A percentile compares a stretch with the other conserved stretches of the same genome.
phyloP scores from a whole-genome alignment of 192 early-diverging fungal genomes.

The Entomortierella chlamydospora region DNA sequence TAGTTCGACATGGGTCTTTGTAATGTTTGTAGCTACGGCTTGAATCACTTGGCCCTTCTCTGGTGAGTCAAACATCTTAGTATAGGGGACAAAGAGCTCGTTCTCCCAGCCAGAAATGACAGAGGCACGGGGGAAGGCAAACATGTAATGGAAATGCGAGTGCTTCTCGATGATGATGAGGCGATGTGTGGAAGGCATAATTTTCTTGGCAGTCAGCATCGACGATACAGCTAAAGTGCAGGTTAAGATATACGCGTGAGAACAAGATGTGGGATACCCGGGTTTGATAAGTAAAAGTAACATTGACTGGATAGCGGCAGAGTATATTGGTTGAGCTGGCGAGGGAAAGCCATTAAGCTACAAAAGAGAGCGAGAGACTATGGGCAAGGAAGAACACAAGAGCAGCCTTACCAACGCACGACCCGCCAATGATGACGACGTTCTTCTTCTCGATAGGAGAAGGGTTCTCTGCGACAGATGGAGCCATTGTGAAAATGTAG shows the following conservation, averaged over 20 bases:
- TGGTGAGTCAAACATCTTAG: conserved; percentile 54
- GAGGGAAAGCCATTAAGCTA: too few species aligned
- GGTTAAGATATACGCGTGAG: too few species aligned
- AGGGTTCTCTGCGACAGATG: conserved; percentile 11
- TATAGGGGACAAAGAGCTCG: conserved; percentile 70
- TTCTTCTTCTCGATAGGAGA: conserved; percentile 27
- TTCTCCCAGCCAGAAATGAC: conserved; percentile 68
- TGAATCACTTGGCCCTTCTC: conserved; percentile 60
- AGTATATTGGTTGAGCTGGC: too few species aligned
- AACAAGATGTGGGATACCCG: too few species aligned
- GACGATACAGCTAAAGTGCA: conserved; percentile 38
- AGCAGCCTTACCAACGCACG: conserved; percentile 55
- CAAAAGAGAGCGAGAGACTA: not conserved
- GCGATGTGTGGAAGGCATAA: conserved; percentile 58
- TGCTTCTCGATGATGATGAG: conserved; percentile 69
- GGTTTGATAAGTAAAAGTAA: too few species aligned
- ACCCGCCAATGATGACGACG: conserved; percentile 64
- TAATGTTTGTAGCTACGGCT: conserved; percentile 60
- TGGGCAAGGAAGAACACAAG: not conserved
- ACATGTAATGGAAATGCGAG: conserved; percentile 71
- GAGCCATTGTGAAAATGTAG: conserved; percentile 5
- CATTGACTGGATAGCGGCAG: too few species aligned
- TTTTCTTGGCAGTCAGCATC: conserved; percentile 32
- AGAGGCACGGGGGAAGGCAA: conserved; percentile 70
- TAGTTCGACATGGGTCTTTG: conserved; percentile 59